Base-by-base conservation (phyloP, 1,139 yeast genomes). In the Pichia sp. region DNA sequence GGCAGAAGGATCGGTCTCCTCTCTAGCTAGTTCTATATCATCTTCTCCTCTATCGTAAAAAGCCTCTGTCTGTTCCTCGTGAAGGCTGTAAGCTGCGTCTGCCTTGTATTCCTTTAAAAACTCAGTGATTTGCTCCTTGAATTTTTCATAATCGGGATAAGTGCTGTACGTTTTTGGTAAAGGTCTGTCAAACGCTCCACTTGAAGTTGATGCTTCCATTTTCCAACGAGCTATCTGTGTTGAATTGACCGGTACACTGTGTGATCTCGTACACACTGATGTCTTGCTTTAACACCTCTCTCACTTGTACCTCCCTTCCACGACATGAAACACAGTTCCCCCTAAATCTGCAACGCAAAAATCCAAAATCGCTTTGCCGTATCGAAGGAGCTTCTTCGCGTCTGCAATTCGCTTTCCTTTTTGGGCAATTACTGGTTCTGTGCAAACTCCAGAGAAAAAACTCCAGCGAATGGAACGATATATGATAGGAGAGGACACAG, bases 81-180 rank as follows among this genome's bases (percentile, higher is more conserved):
- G 53, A 34, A 64, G 69, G 3, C 67, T 66, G 19, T 62, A 56
- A 4, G 71, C 60, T 19, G 39, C 23, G 25, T 51, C 49, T 8
- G 79, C 71, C 61, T 84, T 85, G 71, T 73, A 85, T 60, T 83
- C 82, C 22, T 75, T 70, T 49, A 85, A 66, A 66, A 85, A 85
- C 58, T 83, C 88, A 51, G 73, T 71, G 46, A 82, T 74, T 44
- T 76, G 71, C 30, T 72, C 71, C 54, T 74, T 72, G 58, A 84
- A 71, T 49, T 79, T 83, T 34, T 72, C 73, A 64, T 85, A 85
- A 67, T 85, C 85, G 63, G 60, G 60, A 26, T 50, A 55, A n/a
- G 49, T 21, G 3, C 54, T 51, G 45, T 44, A 51, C 0, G 53
- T 31, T 10, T 53, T 53, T 1, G 52, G 52, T 21, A 51, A 36